Conservation (phyloP, 176 grass and related monocot species). For the Metroxylon sagu region DNA sequence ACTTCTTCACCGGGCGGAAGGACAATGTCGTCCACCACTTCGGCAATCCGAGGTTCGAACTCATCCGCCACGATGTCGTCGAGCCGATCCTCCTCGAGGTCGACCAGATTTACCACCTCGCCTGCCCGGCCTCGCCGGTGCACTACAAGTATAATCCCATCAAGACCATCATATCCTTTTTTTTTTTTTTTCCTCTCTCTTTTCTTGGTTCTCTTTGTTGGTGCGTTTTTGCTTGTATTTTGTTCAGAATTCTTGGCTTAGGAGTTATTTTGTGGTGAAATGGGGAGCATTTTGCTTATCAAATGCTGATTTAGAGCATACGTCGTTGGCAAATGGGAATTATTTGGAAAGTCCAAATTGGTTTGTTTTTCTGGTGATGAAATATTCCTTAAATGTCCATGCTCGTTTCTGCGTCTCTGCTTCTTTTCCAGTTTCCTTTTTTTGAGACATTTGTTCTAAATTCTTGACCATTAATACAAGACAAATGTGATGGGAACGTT, state of each 20-base stretch:
- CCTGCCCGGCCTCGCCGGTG: slow-evolving; percentile 86
- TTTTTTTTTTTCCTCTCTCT: neutral
- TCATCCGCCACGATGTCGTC: slow-evolving; percentile 88
- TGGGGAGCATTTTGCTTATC: too few species aligned
- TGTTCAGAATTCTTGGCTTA: neutral
- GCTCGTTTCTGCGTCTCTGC: too few species aligned
- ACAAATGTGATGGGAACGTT: slow-evolving; percentile 99
- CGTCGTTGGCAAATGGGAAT: too few species aligned
- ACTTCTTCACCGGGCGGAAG: slow-evolving; percentile 95
- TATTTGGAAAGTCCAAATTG: too few species aligned
- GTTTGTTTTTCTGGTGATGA: too few species aligned
- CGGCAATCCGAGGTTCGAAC: slow-evolving; percentile 72
- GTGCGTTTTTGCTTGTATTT: neutral
- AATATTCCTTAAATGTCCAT: too few species aligned
- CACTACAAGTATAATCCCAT: slow-evolving; percentile 97
- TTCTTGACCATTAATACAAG: slow-evolving; percentile 62
- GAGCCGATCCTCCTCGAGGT: slow-evolving; percentile 96
- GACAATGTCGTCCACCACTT: slow-evolving; percentile 82
- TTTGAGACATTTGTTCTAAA: neutral
- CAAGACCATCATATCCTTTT: slow-evolving; percentile 97
- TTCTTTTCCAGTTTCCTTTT: too few species aligned
- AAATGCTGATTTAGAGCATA: too few species aligned
- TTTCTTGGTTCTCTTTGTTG: too few species aligned
- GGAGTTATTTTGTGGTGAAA: too few species aligned
- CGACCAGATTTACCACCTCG: slow-evolving; percentile 99